Conservation (phyloP, 768 basidiomycete species). For the Rhodotorula graminis region DNA sequence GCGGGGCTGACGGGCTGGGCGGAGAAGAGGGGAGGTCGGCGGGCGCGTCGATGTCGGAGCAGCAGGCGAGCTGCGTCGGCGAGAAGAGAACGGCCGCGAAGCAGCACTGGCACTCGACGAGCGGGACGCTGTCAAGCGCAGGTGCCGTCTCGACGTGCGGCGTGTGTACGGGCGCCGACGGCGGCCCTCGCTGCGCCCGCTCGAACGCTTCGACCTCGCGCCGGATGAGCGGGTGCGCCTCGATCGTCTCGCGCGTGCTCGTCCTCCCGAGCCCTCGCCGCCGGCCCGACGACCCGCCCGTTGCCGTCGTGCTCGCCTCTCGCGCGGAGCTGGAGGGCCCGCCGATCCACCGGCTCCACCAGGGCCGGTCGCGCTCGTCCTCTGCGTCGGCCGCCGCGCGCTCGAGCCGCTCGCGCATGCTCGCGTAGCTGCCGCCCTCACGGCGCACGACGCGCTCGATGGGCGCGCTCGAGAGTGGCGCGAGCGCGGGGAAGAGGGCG, state of each 20-base stretch:
- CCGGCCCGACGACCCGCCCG: too few species aligned
- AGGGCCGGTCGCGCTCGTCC: not conserved
- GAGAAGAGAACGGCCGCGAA: not conserved
- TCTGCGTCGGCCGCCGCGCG: not conserved
- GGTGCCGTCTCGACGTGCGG: too few species aligned
- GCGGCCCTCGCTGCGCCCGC: not conserved
- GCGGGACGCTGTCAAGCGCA: not conserved
- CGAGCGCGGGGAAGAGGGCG: not conserved
- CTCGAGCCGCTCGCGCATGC: slow-evolving; percentile 1
- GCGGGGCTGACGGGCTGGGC: too few species aligned
- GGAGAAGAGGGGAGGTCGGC: not conserved
- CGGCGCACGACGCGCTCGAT: not conserved
- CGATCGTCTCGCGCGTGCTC: not conserved
- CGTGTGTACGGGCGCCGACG: not conserved
- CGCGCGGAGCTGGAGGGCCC: not conserved
- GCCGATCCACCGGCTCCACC: not conserved
- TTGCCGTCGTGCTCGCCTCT: not conserved
- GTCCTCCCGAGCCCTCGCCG: not conserved
- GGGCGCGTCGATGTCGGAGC: not conserved
- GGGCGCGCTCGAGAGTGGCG: not conserved
- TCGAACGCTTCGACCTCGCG: not conserved
- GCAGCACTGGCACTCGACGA: slow-evolving; percentile 17
- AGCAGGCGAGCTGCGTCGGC: not conserved
- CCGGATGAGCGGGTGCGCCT: not conserved
- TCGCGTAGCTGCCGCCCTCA: not conserved